phyloP scores from a whole-genome alignment of 2,329 filamentous ascomycete genomes.

The Aspergillus candidus region DNA sequence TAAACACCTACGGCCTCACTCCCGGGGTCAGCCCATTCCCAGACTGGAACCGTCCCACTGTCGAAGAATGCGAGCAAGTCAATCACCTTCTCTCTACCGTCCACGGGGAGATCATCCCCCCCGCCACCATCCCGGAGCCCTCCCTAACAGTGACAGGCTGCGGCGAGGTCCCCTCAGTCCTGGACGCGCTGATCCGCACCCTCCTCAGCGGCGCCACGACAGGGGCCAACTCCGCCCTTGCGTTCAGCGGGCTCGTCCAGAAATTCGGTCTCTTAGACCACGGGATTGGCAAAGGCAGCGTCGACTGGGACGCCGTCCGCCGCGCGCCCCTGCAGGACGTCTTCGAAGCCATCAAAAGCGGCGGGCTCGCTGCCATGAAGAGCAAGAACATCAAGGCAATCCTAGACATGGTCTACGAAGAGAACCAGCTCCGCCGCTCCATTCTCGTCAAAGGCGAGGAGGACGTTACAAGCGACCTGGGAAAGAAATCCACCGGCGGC shows the following conservation, averaged over 20 bases:
- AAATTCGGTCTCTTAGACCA: constrained; percentile 58
- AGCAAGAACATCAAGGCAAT: constrained; percentile 67
- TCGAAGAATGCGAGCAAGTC: constrained; percentile 64
- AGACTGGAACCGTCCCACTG: constrained; percentile 58
- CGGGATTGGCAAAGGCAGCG: constrained; percentile 63
- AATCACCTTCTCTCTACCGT: constrained; percentile 57
- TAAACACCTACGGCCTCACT: constrained; percentile 47
- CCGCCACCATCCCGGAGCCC: constrained; percentile 62
- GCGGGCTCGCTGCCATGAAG: constrained; percentile 66
- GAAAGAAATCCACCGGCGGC: constrained; percentile 39
- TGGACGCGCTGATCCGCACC: constrained; percentile 59
- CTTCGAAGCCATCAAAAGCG: constrained; percentile 62
- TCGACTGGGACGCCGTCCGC: constrained; percentile 68
- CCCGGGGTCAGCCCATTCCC: constrained; percentile 61
- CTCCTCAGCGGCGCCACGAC: constrained; percentile 57
- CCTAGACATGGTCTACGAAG: constrained; percentile 63
- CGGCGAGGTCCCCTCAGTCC: constrained; percentile 59
- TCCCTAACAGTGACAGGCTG: constrained; percentile 67
- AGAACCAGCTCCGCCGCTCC: constrained; percentile 56
- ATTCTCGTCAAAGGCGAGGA: constrained; percentile 43
- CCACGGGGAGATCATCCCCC: constrained; percentile 61
- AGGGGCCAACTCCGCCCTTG: constrained; percentile 56
- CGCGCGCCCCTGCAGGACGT: constrained; percentile 54
- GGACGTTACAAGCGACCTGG: constrained; percentile 40
- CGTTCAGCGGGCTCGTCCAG: constrained; percentile 59